phyloP scores from a whole-genome alignment of 2,329 filamentous ascomycete genomes.

The Colletotrichum incanum region DNA sequence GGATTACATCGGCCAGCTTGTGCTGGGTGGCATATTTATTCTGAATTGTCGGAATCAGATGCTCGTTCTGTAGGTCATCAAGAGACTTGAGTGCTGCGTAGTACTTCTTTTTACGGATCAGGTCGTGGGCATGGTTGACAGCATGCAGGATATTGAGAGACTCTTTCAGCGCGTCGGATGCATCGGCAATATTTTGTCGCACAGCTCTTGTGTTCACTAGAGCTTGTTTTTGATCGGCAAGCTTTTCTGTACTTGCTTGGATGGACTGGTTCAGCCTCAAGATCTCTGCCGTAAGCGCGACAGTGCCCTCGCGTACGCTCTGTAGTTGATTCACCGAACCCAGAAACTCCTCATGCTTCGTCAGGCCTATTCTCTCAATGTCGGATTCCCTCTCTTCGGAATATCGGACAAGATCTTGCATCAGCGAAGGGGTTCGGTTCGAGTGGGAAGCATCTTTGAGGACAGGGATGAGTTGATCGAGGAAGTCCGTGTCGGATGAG shows the following conservation, averaged over 20 bases:
- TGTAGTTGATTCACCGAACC: constrained; percentile 95
- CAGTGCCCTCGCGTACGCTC: constrained; percentile 90
- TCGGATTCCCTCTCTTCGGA: constrained; percentile 89
- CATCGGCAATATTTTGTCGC: constrained; percentile 95
- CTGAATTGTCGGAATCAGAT: constrained; percentile 80
- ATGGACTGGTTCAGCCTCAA: constrained; percentile 94
- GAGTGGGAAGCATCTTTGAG: constrained; percentile 90
- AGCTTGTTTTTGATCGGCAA: constrained; percentile 94
- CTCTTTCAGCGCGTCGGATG: constrained; percentile 88
- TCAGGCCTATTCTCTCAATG: constrained; percentile 94
- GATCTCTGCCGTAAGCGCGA: constrained; percentile 90
- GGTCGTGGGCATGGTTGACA: constrained; percentile 93
- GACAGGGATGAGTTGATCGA: constrained; percentile 95
- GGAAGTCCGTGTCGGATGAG: constrained; percentile 91
- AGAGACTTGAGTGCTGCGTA: constrained; percentile 94
- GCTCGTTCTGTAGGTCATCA: constrained; percentile 96
- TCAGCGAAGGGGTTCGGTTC: constrained; percentile 80
- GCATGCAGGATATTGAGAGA: constrained; percentile 93
- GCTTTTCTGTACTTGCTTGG: constrained; percentile 92
- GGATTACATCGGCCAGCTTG: constrained; percentile 94
- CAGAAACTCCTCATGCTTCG: constrained; percentile 97
- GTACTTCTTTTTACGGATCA: constrained; percentile 93
- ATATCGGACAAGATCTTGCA: constrained; percentile 85
- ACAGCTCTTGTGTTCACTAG: constrained; percentile 93
- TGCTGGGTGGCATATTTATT: constrained; percentile 94